Conservation (phyloP, 768 basidiomycete species). For the Saitozyma sp. region DNA sequence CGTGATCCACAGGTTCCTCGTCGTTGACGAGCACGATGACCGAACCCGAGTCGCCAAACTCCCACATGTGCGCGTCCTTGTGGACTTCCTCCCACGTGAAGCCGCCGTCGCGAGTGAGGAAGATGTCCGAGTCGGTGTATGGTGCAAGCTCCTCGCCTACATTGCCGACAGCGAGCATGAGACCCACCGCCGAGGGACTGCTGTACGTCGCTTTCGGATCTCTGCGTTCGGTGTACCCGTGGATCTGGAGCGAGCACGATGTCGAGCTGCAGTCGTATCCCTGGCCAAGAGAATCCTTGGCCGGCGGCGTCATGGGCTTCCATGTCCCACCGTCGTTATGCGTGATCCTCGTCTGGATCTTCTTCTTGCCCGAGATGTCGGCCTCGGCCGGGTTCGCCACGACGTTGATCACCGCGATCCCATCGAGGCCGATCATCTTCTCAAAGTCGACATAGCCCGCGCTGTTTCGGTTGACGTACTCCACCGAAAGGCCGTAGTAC, state of each 20-base stretch:
- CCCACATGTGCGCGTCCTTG: constrained; percentile 97
- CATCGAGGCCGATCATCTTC: constrained; percentile 93
- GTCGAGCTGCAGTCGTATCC: constrained; percentile 69
- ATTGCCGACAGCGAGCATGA: constrained; percentile 95
- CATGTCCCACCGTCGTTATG: constrained; percentile 94
- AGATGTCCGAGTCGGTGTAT: constrained; percentile 88
- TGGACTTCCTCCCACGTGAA: constrained; percentile 99
- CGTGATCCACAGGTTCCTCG: constrained; percentile 84
- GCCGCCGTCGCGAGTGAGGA: constrained; percentile 92
- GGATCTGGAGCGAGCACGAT: constrained; percentile 80
- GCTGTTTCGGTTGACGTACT: constrained; percentile 86
- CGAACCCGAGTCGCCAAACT: constrained; percentile 95
- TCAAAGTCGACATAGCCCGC: constrained; percentile 93
- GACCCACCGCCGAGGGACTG: constrained; percentile 83
- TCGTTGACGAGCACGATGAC: constrained; percentile 92
- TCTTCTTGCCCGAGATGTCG: constrained; percentile 67
- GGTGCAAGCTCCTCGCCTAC: constrained; percentile 79
- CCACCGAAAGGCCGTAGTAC: constrained; percentile 83
- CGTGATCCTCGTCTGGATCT: constrained; percentile 80
- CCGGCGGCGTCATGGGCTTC: constrained; percentile 77
- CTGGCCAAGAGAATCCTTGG: constrained; percentile 70
- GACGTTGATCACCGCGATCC: constrained; percentile 89
- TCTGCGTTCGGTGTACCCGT: constrained; percentile 89
- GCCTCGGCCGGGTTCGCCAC: constrained; percentile 81
- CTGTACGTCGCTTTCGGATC: constrained; percentile 92